phyloP scores from a whole-genome alignment of 148 eudicot species.

The Fagopyrum homotropicum region DNA sequence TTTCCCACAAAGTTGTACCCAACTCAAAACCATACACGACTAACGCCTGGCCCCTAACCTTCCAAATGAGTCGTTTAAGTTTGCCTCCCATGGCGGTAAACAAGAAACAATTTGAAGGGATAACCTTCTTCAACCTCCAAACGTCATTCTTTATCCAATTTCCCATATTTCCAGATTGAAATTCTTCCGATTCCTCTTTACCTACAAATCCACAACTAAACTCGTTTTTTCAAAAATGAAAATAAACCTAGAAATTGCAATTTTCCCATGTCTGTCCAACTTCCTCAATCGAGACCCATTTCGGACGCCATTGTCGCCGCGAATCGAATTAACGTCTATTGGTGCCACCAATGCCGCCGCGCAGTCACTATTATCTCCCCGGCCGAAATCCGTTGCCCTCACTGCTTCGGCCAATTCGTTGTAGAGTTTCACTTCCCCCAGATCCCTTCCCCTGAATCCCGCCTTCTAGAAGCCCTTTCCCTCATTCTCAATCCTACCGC shows the following conservation, averaged over 20 bases:
- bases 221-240: not conserved
- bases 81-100: constrained; percentile 3
- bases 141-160: constrained; percentile 18
- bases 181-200: not conserved
- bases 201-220: not conserved
- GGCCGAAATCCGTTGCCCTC: constrained; percentile 43
- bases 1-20: no score
- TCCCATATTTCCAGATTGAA: not conserved
- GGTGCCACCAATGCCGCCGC: constrained; percentile 82
- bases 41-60: no score
- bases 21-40: no score
- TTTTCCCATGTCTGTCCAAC: not conserved
- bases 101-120: constrained; percentile 18
- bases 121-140: constrained; percentile 20
- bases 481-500: constrained; percentile 44
- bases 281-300: not conserved
- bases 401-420: constrained; percentile 70
- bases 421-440: constrained; percentile 40
- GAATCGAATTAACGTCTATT: constrained; percentile 40
- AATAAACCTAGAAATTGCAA: not conserved
- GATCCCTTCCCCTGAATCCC: constrained; percentile 56
- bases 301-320: not conserved
- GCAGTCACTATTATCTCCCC: constrained; percentile 41
- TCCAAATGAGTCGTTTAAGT: no score
- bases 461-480: constrained; percentile 58